A percentile compares a stretch with the other conserved stretches of the same genome.
Conservation (phyloP, 2,329 filamentous ascomycete genomes). For the Remersonia thermophila region DNA sequence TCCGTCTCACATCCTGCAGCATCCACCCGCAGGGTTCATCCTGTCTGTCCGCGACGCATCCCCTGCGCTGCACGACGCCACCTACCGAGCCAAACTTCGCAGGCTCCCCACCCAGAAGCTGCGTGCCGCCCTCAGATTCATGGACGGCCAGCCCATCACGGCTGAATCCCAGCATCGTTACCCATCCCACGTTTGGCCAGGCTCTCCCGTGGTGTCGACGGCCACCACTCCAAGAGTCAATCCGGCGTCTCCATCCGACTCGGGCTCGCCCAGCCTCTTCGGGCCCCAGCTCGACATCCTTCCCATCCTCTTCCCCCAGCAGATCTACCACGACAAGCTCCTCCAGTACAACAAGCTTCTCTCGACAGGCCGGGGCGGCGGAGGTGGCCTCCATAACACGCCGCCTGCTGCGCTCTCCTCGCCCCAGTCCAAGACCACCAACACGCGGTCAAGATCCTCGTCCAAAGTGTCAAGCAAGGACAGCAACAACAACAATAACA, state of each 20-base stretch:
- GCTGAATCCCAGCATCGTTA: slow-evolving; percentile 38
- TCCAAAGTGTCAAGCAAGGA: slow-evolving; percentile 49
- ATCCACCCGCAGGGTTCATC: slow-evolving; percentile 2
- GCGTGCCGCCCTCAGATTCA: slow-evolving; percentile 22
- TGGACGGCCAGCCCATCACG: slow-evolving; percentile 39
- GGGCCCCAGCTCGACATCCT: slow-evolving; percentile 35
- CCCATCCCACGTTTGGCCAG: slow-evolving; percentile 29
- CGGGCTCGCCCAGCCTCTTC: slow-evolving; percentile 14
- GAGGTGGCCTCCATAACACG: slow-evolving; percentile 43
- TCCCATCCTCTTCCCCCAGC: slow-evolving; percentile 46
- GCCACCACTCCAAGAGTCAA: slow-evolving; percentile 20
- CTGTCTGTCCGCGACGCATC: background rate
- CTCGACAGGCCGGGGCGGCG: slow-evolving; percentile 38
- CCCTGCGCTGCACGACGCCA: slow-evolving; percentile 1
- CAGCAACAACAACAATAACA: too few species aligned
- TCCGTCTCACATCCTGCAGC: background rate
- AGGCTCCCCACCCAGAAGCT: background rate
- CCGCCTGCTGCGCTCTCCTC: slow-evolving; percentile 43
- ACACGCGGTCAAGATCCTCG: slow-evolving; percentile 44
- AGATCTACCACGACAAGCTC: slow-evolving; percentile 49
- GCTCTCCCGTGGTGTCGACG: slow-evolving; percentile 18
- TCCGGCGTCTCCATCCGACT: slow-evolving; percentile 22
- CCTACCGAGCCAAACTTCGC: slow-evolving; percentile 6
- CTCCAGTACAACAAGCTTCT: slow-evolving; percentile 55
- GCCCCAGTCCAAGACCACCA: slow-evolving; percentile 43